Evolutionary conservation across 345 rosid genomes (phyloP).

Genomic region (Salix purpurea): DNA sequence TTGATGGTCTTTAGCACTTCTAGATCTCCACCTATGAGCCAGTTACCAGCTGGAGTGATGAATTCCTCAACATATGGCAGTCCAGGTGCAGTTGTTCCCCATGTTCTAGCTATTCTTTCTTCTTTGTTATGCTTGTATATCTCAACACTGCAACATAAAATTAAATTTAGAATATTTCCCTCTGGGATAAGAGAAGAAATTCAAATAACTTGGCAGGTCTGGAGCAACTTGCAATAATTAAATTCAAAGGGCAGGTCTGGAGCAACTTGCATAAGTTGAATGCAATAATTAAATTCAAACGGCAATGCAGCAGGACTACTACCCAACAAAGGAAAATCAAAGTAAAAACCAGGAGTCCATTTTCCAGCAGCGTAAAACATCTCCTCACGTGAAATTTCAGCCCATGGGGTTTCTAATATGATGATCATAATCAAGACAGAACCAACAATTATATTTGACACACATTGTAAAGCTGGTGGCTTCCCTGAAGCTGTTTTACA

Average conservation of each 20-base stretch:
- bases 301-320: background rate
- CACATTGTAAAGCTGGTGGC: background rate
- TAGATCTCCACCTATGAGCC: conserved; percentile 93
- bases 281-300: background rate
- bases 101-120: conserved; percentile 86
- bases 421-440: background rate
- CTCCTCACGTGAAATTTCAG: background rate
- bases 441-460: background rate
- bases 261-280: background rate
- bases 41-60: conserved; percentile 72
- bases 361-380: background rate
- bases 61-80: conserved; percentile 85
- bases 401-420: background rate
- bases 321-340: background rate
- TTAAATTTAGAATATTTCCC: background rate
- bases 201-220: background rate
- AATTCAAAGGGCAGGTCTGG: background rate
- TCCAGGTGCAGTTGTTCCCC: conserved; percentile 92
- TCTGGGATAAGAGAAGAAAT: background rate
- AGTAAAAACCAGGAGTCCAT: background rate
- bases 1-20: conserved; percentile 73
- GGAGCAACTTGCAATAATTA: background rate
- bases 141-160: conserved; percentile 52
- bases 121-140: conserved; percentile 90
- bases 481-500: background rate